Evolutionary conservation across 2,329 filamentous ascomycete species (phyloP).

Genomic region (Harringtonia lauricola): DNA sequence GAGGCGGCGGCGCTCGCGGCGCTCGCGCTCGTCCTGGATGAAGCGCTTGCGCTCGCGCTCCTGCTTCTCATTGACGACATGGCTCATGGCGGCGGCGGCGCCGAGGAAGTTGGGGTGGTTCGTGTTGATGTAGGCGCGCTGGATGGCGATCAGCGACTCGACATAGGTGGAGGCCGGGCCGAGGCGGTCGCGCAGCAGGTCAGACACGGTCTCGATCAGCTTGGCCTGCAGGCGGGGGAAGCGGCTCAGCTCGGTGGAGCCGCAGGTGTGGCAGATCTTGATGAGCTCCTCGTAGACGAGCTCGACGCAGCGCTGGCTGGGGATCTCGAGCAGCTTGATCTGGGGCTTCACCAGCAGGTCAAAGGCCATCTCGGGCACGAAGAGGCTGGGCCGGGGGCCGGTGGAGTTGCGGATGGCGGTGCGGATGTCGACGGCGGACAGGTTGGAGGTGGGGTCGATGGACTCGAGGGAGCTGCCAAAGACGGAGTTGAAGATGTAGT

Average conservation of each 20-base stretch:
- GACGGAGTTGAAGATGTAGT: slow-evolving; percentile 98
- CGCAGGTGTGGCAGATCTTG: slow-evolving; percentile 98
- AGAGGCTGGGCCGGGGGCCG: slow-evolving; percentile 86
- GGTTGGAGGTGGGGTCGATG: slow-evolving; percentile 91
- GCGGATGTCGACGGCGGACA: slow-evolving; percentile 88
- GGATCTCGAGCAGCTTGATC: slow-evolving; percentile 91
- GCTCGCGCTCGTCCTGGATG: slow-evolving; percentile 74
- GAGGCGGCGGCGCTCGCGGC: slow-evolving; percentile 68
- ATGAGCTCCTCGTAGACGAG: slow-evolving; percentile 98
- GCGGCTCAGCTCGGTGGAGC: slow-evolving; percentile 82
- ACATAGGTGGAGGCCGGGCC: slow-evolving; percentile 86
- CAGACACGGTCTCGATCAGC: slow-evolving; percentile 95
- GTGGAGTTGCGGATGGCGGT: slow-evolving; percentile 98
- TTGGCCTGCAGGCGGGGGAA: slow-evolving; percentile 92
- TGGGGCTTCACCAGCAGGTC: slow-evolving; percentile 96
- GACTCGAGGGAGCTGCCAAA: slow-evolving; percentile 94
- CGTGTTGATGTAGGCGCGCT: slow-evolving; percentile 97
- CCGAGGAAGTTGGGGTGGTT: slow-evolving; percentile 98
- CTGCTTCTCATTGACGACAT: slow-evolving; percentile 89
- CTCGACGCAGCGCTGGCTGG: slow-evolving; percentile 92
- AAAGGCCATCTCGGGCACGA: slow-evolving; percentile 95
- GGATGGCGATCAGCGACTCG: slow-evolving; percentile 92
- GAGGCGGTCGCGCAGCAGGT: slow-evolving; percentile 82
- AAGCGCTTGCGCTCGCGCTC: slow-evolving; percentile 79
- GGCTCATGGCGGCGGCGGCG: slow-evolving; percentile 92